These are phyloP conservation scores for Penicillium thymicola DNA, from an alignment of 2,329 filamentous ascomycete species.

Conservation along the genomic window DNA sequence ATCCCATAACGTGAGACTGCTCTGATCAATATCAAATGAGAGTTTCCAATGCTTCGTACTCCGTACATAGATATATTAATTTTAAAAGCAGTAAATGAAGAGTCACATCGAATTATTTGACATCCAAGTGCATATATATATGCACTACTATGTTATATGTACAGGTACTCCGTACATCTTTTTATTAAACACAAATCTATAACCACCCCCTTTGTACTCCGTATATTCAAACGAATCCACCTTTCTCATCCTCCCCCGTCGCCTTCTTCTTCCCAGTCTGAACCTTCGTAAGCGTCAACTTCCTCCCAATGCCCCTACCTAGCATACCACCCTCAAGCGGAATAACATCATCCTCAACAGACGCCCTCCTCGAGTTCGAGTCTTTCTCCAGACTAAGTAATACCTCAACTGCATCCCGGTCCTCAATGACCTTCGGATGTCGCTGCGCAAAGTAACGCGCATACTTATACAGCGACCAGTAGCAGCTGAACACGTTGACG, in stretches of 20 bases:
- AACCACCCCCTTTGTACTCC: neutral
- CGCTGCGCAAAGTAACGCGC: conserved; percentile 47
- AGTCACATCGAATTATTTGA: neutral
- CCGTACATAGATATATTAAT: neutral
- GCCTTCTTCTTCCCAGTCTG: conserved; percentile 5
- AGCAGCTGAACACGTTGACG: too few relatives aligned
- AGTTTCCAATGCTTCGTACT: neutral
- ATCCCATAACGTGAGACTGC: neutral
- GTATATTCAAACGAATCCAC: neutral
- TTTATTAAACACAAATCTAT: neutral
- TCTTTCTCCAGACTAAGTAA: conserved; percentile 25
- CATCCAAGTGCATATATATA: neutral
- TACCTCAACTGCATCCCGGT: conserved; percentile 42
- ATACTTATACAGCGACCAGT: conserved; percentile 45
- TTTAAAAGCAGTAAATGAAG: neutral
- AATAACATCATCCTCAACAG: conserved; percentile 1
- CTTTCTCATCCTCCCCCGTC: neutral
- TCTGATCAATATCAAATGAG: neutral
- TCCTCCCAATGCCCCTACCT: conserved; percentile 5
- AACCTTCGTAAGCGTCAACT: conserved; percentile 17
- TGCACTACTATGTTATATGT: neutral
- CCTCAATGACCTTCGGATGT: conserved; percentile 50
- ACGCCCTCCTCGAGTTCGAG: neutral
- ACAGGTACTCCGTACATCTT: neutral
- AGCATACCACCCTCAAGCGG: neutral